These are phyloP conservation scores for Acanthamoeba quina DNA, from an alignment of 208 protist species.

Conservation along the genomic window DNA sequence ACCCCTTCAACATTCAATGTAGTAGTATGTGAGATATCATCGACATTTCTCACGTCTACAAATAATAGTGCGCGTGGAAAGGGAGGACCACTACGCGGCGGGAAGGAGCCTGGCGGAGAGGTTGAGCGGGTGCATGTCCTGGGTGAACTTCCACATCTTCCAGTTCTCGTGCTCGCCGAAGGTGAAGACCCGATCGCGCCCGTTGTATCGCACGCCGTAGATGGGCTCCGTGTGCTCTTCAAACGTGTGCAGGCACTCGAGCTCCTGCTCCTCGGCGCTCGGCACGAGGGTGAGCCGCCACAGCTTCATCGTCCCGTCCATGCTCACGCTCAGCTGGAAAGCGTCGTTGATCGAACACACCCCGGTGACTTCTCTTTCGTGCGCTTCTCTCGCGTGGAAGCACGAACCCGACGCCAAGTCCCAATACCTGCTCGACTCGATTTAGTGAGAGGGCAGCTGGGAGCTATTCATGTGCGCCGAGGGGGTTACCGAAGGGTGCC, in stretches of 20 bases:
- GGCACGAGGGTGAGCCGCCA: neutral
- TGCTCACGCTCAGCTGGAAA: neutral
- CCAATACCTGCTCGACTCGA: too few species aligned
- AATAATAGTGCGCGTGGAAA: too few species aligned
- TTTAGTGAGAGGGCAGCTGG: too few species aligned
- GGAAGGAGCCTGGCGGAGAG: neutral
- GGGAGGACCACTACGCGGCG: too few species aligned
- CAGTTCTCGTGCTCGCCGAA: conserved; percentile 13
- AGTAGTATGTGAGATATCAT: neutral
- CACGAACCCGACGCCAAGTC: neutral
- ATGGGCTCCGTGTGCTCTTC: conserved; percentile 46
- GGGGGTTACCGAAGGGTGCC: neutral
- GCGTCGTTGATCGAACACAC: neutral
- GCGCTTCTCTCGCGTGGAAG: neutral
- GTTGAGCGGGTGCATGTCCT: conserved; percentile 53
- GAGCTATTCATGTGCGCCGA: neutral
- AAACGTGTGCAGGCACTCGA: neutral
- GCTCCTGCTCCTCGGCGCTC: neutral
- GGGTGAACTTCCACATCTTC: conserved; percentile 67
- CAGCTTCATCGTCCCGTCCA: conserved; percentile 44
- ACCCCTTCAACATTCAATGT: too few species aligned
- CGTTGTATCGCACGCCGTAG: conserved; percentile 38
- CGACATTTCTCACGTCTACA: neutral
- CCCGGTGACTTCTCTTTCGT: neutral
- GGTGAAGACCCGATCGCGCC: conserved; percentile 14